Base-by-base conservation (phyloP, 306 rosid species). In the Mucuna pruriens region DNA sequence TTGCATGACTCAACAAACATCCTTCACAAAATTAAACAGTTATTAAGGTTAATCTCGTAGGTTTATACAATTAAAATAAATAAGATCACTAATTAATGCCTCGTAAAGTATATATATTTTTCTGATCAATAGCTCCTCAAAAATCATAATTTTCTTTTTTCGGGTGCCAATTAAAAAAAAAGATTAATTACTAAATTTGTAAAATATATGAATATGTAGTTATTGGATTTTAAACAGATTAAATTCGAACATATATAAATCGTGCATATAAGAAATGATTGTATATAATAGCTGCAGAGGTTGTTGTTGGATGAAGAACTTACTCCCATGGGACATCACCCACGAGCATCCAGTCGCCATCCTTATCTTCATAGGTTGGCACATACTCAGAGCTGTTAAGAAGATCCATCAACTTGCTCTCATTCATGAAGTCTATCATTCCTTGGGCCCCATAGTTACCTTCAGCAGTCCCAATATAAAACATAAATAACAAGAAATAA, bases 271-370 rank as follows among this genome's bases (percentile, higher is more conserved):
- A 38, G 67, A 51, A 66, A 62, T 13, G 0, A 33, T 2, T 33
- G 42, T 49, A 62, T 48, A 48, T 54, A 29, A 66, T 72, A 62
- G 48, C 38, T 45, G 83, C 48, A 12, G 74, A 55, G 71, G 61
- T 26, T 29, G 62, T 20, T 15, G 62, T 60, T 58, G 54, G 39
- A 79, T 66, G 75, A 77, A 71, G 79, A 80, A 85, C 98, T 87
- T 87, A 96, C 99, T 92, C 90, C 99, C 99, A 95, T 33, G 99
- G 99, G 85, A 95, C 99, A 88, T 95, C 99, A 48, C 99, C 99
- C 76, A 95, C 99, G 75, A 96, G 97, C 99, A 96, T 96, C 99
- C 99, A 96, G 65, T 96, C 99, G 17, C 99, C 97, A 82, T 96
- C 98, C 97, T 92, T 96, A 88, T 96, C 99, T 86, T 96, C 97